Evolutionary conservation across 352 stramenopile species (phyloP), one percentile per base, ranked within the genome.

Genomic region (Phytopythium sindhum): DNA sequence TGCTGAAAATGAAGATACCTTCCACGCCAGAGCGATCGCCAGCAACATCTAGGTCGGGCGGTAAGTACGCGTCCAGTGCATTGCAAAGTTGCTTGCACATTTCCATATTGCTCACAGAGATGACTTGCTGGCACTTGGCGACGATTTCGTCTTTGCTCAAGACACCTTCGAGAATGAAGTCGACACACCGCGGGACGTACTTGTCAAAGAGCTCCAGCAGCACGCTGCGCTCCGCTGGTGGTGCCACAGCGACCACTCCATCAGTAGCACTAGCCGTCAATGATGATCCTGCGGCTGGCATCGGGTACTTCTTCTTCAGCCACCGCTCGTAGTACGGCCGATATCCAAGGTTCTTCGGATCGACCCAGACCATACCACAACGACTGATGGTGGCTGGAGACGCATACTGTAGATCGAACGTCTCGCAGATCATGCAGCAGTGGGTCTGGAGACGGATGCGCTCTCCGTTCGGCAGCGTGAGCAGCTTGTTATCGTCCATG

Each of bases 311-410:
- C 61, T 93, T 93, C 56, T 96, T 91, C 17, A 98, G 74, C 96
- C 96, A 98, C 1, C 93, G 81, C 62, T 98, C 94, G 67, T 96
- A 98, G 74, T 96, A 98, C 21, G 96, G 96, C 19, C 83, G 77
- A 66, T 97, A 98, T 2, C 96, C 96, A 8, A 98, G 73, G 63
- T 98, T 98, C 72, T 98, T 97, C 0, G 96, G 96, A 57, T 98
- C 95, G 5, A 98, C 95, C 93, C 96, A 98, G 15, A 98, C 94
- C 96, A 98, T 98, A 4, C 96, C 96, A 69, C 95, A 98, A 4
- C 96, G 89, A 67, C 84, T 96, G 50, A 98, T 98, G 0, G 95
- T 98, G 15, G 95, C 95, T 1, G 96, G 96, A 6, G 90, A 98
- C 7, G 95, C 96, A 58, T 98, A 98, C 69, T 98, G 93, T 14